Evolutionary conservation across 2,329 filamentous ascomycete genomes (phyloP), one percentile per base, ranked within the genome.

Genomic region (Penicillium brasilianum): DNA sequence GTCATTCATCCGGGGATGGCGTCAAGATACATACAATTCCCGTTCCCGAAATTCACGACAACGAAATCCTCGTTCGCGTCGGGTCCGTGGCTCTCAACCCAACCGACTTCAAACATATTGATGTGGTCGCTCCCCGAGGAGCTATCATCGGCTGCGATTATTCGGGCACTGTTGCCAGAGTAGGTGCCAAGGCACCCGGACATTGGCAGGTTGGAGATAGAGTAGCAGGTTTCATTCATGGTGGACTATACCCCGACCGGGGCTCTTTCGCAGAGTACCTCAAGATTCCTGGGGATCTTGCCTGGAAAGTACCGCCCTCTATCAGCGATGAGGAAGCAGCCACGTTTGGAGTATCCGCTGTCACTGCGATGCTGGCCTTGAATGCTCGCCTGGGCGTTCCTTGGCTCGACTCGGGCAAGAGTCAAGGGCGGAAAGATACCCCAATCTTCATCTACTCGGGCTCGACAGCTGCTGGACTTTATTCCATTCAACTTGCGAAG

Each of bases 231-330:
- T 58, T 55, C 3, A 56, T 56, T 2, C 62, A 66, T 18, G 67
- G 62, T 20, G 58, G 51, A 30, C 48, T 61, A 2, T 58, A 59
- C 30, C 13, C 48, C 9, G 63, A 67, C 34, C 44, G 55, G 3
- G 66, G 64, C 8, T 58, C 66, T 1, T 68, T 68, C n/a, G 64
- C 64, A 11, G 58, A 78, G 55, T 79, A 77, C 60, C 70, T 71
- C 64, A 73, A 72, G 41, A 74, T 76, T 59, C 71, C 72, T 4
- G 73, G 72, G 0, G 67, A 66, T 8, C 67, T 78, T 1, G 67
- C 76, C 0, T 71, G 63, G 28, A 75, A 74, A 57, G 74, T 74
- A 0, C 77, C 77, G 2, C 53, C 48, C 8, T 68, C 30, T 16
- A 69, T 75, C 46, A 73, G 49, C 28, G 68, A 75, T 30, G 67